Evolutionary conservation across 2,329 filamentous ascomycete species (phyloP), one percentile per base, ranked within the genome.

Genomic region (Hypomyces perniciosus): DNA sequence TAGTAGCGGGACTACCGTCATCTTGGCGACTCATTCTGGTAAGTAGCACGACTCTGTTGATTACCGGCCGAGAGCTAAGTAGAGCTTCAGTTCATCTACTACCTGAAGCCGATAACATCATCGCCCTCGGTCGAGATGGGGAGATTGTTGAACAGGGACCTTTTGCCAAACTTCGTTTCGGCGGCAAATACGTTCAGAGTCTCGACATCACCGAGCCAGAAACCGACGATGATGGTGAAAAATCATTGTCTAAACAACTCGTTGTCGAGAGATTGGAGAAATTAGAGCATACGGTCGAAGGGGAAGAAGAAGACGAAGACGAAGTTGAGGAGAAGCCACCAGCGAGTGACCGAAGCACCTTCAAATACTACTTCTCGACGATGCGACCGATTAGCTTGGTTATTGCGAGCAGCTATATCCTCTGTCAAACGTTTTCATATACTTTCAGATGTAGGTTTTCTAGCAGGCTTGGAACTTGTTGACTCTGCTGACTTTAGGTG

Each of bases 101-200:
- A 1, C 68, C 72, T 0, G 60, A 62, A 1, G 71, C 73, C 2
- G 68, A 77, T 41, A 66, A 72, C 35, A 67, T 79, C 6, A 66
- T 78, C 46, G 70, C 68, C 0, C 65, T 79, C 1, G 66, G 66
- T 2, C 54, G 55, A 8, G 61, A 68, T 2, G 72, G 74, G 0
- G 64, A 56, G 2, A 57, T 77, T 12, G 52, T 69, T 1, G 72
- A 77, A 30, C 70, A 77, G 49, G 65, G 65, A 3, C 64, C 58
- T 0, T 77, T 72, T 41, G 46, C 61, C 5, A 57, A 69, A 5
- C 63, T 77, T 1, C 59, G 68, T 42, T 58, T 56, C 1, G 61
- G 62, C n/a, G 59, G 62, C 2, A 65, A 65, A 27, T 73, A 74
- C 27, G 61, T 72, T 1, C 58, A 68, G 13, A 64, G 59, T 26